Conservation (phyloP, 352 stramenopile genomes). For the Phytophthora citricola region DNA sequence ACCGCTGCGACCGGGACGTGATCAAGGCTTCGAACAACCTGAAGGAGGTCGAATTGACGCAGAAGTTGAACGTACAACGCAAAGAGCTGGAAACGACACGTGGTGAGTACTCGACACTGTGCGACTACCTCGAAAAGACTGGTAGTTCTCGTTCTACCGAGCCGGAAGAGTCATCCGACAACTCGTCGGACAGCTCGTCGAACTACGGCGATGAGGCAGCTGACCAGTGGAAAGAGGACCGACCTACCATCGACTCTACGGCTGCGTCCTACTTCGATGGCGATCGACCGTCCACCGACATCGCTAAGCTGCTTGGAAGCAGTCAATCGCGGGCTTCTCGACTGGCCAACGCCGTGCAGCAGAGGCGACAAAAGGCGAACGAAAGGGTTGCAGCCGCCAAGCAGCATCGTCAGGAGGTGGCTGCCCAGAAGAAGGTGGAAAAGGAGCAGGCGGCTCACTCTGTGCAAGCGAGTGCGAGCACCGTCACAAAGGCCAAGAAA, state of each 20-base stretch:
- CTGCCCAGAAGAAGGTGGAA: slow-evolving; percentile 20
- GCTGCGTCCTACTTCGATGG: slow-evolving; percentile 44
- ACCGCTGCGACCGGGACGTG: slow-evolving; percentile 60
- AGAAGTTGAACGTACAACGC: slow-evolving; percentile 56
- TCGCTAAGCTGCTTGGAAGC: slow-evolving; percentile 45
- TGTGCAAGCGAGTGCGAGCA: slow-evolving; percentile 23
- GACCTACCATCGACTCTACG: slow-evolving; percentile 34
- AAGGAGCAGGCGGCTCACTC: slow-evolving; percentile 10
- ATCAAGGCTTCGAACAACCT: slow-evolving; percentile 63
- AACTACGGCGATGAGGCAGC: slow-evolving; percentile 43
- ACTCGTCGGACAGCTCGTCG: slow-evolving; percentile 42
- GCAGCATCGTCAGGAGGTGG: slow-evolving; percentile 32
- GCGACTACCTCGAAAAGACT: slow-evolving; percentile 58
- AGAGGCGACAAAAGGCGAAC: slow-evolving; percentile 37
- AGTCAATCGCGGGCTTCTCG: slow-evolving; percentile 35
- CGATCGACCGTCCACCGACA: slow-evolving; percentile 55
- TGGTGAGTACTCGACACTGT: slow-evolving; percentile 54
- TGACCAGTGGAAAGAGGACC: slow-evolving; percentile 40
- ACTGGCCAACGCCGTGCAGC: slow-evolving; percentile 37
- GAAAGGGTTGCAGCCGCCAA: slow-evolving; percentile 9
- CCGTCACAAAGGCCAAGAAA: slow-evolving; percentile 42
- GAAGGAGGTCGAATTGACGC: slow-evolving; percentile 61
- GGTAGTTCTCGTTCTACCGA: slow-evolving; percentile 55
- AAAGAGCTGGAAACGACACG: slow-evolving; percentile 54
- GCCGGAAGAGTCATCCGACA: slow-evolving; percentile 48